These are phyloP conservation scores for Kalmusia sp. DNA, from an alignment of 2,329 filamentous ascomycete species.

Conservation along the genomic window DNA sequence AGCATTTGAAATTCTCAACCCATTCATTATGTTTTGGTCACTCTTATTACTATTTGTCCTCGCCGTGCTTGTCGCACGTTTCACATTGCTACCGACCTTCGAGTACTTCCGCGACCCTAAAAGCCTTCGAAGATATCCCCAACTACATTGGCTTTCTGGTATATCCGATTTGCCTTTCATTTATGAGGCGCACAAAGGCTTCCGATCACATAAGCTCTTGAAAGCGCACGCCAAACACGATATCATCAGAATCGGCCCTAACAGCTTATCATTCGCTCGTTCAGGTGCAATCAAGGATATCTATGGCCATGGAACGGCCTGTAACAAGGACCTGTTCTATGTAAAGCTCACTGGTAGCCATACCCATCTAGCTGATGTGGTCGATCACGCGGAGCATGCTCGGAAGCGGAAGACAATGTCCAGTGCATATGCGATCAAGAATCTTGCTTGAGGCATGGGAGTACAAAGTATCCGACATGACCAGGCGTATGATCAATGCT, in stretches of 20 bases:
- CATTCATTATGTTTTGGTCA: no score
- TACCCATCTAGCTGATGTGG: conserved; percentile 47
- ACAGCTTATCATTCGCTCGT: conserved; percentile 49
- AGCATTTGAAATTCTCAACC: no score
- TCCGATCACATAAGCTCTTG: background rate
- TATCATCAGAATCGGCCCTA: conserved; percentile 52
- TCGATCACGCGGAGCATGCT: conserved; percentile 48
- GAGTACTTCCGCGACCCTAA: no score
- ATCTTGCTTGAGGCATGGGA: conserved; percentile 51
- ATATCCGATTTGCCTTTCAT: background rate
- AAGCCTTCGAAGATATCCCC: no score
- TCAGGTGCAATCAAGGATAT: conserved; percentile 53
- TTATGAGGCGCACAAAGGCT: background rate
- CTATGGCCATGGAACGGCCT: conserved; percentile 55
- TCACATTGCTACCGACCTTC: no score
- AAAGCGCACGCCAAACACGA: background rate
- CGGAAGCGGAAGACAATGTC: conserved; percentile 50
- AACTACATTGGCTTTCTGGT: background rate
- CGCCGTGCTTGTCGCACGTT: no score
- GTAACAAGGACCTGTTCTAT: conserved; percentile 46
- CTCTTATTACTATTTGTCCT: no score
- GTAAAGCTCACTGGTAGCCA: conserved; percentile 37
- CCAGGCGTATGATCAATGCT: conserved; percentile 36
- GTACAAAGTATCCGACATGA: conserved; percentile 49
- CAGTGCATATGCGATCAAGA: conserved; percentile 49